A percentile compares a stretch with the other conserved stretches of the same genome.
Evolutionary conservation across 1,284 basidiomycete genomes (phyloP).

Genomic region (Heliocybe sulcata): DNA sequence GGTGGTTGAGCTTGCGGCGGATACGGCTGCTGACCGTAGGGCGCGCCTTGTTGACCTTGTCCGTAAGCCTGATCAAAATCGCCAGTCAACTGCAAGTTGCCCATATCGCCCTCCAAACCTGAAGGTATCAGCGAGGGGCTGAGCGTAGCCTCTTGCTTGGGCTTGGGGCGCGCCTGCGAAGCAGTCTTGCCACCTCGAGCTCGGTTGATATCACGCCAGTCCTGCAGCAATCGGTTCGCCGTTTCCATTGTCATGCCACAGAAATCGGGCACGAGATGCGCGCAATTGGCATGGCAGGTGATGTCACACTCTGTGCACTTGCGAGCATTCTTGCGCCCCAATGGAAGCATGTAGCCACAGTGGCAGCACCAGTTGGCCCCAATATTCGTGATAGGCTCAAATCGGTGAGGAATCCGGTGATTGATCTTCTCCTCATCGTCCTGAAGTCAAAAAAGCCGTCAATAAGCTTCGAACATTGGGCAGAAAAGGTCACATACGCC

Average conservation of each 20-base stretch:
- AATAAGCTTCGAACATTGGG: neutral
- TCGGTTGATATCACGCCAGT: constrained; percentile 82
- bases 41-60: constrained; percentile 12
- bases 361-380: constrained; percentile 99
- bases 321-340: constrained; percentile 94
- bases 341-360: constrained; percentile 96
- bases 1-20: constrained; percentile 21
- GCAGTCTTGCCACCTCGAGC: constrained; percentile 34
- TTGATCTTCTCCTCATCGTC: constrained; percentile 99
- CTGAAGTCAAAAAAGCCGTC: constrained; percentile 28
- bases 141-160: constrained; percentile 17
- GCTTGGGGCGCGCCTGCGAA: constrained; percentile 8
- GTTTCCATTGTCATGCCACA: constrained; percentile 99
- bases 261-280: constrained; percentile 97
- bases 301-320: constrained; percentile 95
- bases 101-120: constrained; percentile 30
- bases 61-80: neutral
- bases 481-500: constrained; percentile 53
- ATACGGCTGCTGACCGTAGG: constrained; percentile 8
- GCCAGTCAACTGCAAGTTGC: constrained; percentile 40
- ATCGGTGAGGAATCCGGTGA: constrained; percentile 98
- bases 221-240: constrained; percentile 88
- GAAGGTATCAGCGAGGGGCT: constrained; percentile 14
- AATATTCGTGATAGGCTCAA: constrained; percentile 95
- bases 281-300: constrained; percentile 97